phyloP scores from a whole-genome alignment of 2,329 filamentous ascomycete species.

The Colletotrichum filicis region DNA sequence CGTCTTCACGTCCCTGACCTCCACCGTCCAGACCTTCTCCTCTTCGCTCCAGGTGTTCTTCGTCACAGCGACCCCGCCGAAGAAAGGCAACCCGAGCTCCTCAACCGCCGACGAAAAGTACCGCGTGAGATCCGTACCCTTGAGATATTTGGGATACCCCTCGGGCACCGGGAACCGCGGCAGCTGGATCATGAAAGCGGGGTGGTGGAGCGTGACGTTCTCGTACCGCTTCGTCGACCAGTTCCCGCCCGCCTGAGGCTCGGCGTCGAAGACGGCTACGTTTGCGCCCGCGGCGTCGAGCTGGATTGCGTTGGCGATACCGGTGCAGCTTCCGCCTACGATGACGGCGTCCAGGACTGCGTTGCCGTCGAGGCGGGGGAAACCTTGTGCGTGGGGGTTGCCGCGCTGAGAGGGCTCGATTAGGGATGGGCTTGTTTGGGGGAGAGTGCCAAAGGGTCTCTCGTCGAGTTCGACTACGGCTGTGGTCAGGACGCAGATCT shows the following conservation, averaged over 20 bases:
- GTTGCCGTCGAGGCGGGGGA: neutral
- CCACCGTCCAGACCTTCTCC: neutral
- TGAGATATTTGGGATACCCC: neutral
- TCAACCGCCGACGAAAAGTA: constrained; percentile 14
- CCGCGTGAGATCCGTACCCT: neutral
- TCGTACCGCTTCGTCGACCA: constrained; percentile 20
- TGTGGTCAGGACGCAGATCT: constrained; percentile 13
- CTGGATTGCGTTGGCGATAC: constrained; percentile 18
- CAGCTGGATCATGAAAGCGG: constrained; percentile 13
- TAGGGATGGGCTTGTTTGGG: neutral
- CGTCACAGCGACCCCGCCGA: constrained; percentile 7
- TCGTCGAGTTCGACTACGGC: neutral
- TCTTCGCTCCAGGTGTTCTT: constrained; percentile 1
- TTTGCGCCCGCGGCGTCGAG: constrained; percentile 20
- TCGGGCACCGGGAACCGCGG: constrained; percentile 23
- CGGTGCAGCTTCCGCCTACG: constrained; percentile 28
- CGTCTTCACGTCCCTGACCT: neutral
- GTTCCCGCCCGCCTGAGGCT: constrained; percentile 19
- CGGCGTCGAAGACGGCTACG: neutral
- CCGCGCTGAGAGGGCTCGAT: constrained; percentile 1
- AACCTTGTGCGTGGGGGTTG: constrained; percentile 6
- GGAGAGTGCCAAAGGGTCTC: constrained; percentile 1
- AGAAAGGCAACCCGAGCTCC: constrained; percentile 21
- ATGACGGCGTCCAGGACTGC: constrained; percentile 23
- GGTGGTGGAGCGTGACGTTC: constrained; percentile 18